Evolutionary conservation across 2,329 filamentous ascomycete species (phyloP).

Genomic region (Colletotrichum chrysophilum): DNA sequence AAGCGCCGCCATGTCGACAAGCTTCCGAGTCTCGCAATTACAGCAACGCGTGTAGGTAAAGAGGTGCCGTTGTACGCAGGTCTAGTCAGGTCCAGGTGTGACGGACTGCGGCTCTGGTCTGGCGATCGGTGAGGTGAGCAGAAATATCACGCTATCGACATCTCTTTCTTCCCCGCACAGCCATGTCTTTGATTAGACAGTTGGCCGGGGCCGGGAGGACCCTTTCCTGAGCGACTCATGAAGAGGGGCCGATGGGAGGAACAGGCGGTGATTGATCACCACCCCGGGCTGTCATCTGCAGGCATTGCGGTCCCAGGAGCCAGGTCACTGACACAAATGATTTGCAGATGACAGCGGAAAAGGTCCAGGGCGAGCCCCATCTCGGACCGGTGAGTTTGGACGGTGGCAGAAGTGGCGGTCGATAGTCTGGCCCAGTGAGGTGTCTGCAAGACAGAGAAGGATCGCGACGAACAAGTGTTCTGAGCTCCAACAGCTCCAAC

Average conservation of each 20-base stretch:
- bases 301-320: background rate
- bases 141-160: background rate
- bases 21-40: background rate
- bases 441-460: background rate
- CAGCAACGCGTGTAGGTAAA: background rate
- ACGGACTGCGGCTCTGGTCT: background rate
- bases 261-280: background rate
- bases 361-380: background rate
- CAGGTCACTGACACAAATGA: background rate
- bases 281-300: background rate
- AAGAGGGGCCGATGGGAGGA: background rate
- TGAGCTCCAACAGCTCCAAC: background rate
- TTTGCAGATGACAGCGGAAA: background rate
- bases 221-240: background rate
- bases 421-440: background rate
- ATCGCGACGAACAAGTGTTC: background rate
- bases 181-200: background rate
- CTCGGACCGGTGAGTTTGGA: background rate
- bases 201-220: background rate
- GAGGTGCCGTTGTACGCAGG: background rate
- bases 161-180: background rate
- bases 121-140: background rate
- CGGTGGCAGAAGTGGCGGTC: background rate
- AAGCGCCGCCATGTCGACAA: background rate
- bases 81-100: background rate